Evolutionary conservation across 1,284 basidiomycete species (phyloP).

Genomic region (Pisolithus thermaeus): DNA sequence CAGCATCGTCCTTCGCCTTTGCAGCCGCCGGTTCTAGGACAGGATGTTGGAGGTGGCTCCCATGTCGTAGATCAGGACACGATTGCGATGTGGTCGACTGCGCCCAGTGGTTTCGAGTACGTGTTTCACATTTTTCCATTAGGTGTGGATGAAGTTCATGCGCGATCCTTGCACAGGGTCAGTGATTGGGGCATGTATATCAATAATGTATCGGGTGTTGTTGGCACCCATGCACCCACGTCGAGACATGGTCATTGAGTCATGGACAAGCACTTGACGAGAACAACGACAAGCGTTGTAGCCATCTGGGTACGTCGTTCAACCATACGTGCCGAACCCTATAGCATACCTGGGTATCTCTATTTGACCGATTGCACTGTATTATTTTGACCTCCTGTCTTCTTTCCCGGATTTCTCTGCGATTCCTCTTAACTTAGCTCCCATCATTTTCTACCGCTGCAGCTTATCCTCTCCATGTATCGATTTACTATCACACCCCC

Average conservation of each 20-base stretch:
- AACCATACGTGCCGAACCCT: no score
- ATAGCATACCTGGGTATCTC: no score
- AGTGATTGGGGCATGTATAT: conserved; percentile 34
- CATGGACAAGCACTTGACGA: no score
- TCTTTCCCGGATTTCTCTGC: no score
- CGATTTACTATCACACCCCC: no score
- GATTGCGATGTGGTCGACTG: conserved; percentile 55
- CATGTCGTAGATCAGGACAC: conserved; percentile 38
- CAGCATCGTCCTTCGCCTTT: not conserved
- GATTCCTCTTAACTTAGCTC: no score
- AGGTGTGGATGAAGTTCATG: not conserved
- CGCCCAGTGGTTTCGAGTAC: conserved; percentile 51
- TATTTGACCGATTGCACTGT: no score
- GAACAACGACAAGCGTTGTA: no score
- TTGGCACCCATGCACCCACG: conserved; percentile 10
- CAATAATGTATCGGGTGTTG: conserved; percentile 24
- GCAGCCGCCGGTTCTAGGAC: conserved; percentile 4
- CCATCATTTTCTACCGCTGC: no score
- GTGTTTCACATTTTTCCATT: conserved; percentile 20
- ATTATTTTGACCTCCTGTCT: no score
- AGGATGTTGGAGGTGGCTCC: not conserved
- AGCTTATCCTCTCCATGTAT: no score
- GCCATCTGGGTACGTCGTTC: no score
- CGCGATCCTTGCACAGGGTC: conserved; percentile 14
- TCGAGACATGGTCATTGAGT: not conserved